phyloP scores from a whole-genome alignment of 73 alveolate species.

The Paramecium bursaria region DNA sequence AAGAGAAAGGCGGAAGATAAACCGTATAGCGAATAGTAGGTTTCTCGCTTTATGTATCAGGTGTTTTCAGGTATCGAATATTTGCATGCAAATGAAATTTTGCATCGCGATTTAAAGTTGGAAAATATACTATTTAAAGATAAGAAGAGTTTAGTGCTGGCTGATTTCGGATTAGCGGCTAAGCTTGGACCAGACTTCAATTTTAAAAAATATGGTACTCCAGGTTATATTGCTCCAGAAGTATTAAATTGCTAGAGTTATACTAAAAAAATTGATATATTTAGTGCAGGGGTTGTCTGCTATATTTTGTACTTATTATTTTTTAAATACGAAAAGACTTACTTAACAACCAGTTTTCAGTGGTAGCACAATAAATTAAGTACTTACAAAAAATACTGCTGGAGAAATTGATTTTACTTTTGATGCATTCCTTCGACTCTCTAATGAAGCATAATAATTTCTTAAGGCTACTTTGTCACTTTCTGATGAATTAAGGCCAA shows the following conservation, averaged over 20 bases:
- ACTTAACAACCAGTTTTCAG: conserved; percentile 20
- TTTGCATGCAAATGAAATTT: conserved; percentile 58
- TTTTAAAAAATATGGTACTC: conserved; percentile 70
- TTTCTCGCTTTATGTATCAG: conserved; percentile 20
- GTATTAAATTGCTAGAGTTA: conserved; percentile 50
- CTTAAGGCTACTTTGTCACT: neutral
- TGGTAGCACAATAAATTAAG: conserved; percentile 20
- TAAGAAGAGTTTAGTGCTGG: neutral
- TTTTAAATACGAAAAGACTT: neutral
- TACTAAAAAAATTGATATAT: conserved; percentile 64
- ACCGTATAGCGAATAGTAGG: neutral
- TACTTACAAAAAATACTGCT: conserved; percentile 36
- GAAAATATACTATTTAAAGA: conserved; percentile 45
- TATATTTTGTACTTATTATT: conserved; percentile 26
- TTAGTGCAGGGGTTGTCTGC: conserved; percentile 60
- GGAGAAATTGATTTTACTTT: conserved; percentile 21
- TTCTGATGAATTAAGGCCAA: conserved; percentile 15
- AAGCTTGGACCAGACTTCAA: conserved; percentile 5
- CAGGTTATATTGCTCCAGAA: conserved; percentile 71
- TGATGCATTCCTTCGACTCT: neutral
- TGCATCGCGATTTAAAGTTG: conserved; percentile 67
- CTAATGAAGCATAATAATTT: conserved; percentile 9
- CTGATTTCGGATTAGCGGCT: conserved; percentile 55
- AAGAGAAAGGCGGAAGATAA: conserved; percentile 4
- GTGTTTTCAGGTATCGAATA: conserved; percentile 52